Percentiles rank a stretch among this genome's conserved stretches.
Evolutionary conservation across 352 stramenopile genomes (phyloP).

Genomic region (Elongisporangium undulatum): DNA sequence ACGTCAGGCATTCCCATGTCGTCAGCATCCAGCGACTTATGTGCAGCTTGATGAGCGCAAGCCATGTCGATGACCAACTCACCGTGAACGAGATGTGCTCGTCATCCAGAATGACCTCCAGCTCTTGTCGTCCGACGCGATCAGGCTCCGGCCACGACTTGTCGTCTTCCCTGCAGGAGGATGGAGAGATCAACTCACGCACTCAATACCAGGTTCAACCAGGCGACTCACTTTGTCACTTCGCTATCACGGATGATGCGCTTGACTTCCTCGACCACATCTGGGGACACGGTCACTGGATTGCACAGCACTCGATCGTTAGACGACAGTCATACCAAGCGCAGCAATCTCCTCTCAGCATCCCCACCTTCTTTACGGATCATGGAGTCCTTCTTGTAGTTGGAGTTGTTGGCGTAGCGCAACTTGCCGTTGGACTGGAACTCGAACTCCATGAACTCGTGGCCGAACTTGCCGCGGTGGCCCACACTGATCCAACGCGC

Average conservation of each 20-base stretch:
- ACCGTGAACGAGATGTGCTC: constrained; percentile 97
- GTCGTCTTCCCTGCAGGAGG: constrained; percentile 85
- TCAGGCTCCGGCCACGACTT: constrained; percentile 95
- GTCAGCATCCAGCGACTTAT: background rate
- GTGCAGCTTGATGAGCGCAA: background rate
- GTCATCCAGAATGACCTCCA: constrained; percentile 94
- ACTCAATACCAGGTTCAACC: background rate
- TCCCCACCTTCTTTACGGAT: constrained; percentile 95
- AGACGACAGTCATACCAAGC: background rate
- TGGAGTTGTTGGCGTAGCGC: constrained; percentile 97
- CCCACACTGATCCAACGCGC: constrained; percentile 70
- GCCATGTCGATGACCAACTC: constrained; percentile 6
- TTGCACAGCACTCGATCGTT: background rate
- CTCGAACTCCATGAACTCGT: constrained; percentile 98
- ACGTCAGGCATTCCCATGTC: background rate
- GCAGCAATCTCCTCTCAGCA: background rate
- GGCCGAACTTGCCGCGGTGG: constrained; percentile 95
- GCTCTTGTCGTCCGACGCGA: constrained; percentile 90
- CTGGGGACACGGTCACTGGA: constrained; percentile 85
- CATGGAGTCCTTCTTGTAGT: constrained; percentile 97
- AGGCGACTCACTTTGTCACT: constrained; percentile 79
- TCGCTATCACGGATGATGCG: constrained; percentile 91
- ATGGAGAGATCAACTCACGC: background rate
- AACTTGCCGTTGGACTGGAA: constrained; percentile 90
- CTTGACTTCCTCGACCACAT: constrained; percentile 93